Conservation (phyloP, 805 yeast genomes). For the Yamadazyma paraphyllophila region DNA sequence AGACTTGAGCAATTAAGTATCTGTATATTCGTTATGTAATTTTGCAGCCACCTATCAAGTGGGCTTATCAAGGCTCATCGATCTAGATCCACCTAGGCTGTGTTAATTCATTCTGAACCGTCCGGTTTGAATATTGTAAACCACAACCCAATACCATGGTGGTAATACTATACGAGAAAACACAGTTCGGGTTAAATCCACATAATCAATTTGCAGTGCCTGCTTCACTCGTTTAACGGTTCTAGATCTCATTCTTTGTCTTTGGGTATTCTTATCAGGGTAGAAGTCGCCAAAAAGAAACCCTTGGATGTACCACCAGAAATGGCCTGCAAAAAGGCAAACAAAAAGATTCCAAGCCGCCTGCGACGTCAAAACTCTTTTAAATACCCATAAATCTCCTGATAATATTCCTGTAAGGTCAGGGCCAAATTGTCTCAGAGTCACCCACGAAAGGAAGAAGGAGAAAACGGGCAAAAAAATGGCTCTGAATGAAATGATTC, state of each 20-base stretch:
- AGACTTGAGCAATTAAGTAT: too few relatives aligned
- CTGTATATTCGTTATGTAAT: too few relatives aligned
- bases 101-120: neutral
- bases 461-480: conserved; percentile 7
- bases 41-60: too few relatives aligned
- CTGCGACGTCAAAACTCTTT: conserved; percentile 7
- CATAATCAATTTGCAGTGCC: neutral
- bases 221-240: conserved; percentile 14
- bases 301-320: conserved; percentile 32
- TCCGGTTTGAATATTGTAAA: conserved; percentile 15
- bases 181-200: conserved; percentile 13
- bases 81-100: too few relatives aligned
- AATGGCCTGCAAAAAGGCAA: conserved; percentile 24
- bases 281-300: conserved; percentile 11
- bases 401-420: neutral
- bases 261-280: conserved; percentile 17
- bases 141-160: conserved; percentile 34
- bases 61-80: too few relatives aligned
- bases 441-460: conserved; percentile 7
- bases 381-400: conserved; percentile 10
- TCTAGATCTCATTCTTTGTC: conserved; percentile 14
- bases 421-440: neutral
- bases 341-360: conserved; percentile 16
- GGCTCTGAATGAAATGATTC: conserved; percentile 9
- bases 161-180: conserved; percentile 22